Percentiles rank a stretch among this genome's conserved stretches.
Evolutionary conservation across 2,329 filamentous ascomycete species (phyloP).

Genomic region (Macroventuria anomochaeta): DNA sequence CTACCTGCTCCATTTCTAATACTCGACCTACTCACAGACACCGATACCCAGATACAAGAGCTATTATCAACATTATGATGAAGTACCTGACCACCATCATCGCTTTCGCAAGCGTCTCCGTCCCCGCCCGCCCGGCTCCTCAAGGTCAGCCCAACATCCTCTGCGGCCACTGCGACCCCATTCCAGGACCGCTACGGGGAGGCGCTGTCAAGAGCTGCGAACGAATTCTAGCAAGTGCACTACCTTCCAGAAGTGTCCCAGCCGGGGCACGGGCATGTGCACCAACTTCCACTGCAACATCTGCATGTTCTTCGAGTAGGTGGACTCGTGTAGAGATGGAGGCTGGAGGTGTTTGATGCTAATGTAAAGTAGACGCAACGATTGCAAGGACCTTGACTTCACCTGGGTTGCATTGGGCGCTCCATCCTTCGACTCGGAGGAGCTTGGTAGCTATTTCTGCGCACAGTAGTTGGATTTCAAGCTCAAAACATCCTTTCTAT

Average conservation of each 20-base stretch:
- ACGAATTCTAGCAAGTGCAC: background rate
- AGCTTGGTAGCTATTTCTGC: background rate
- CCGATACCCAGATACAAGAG: no score
- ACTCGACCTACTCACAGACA: no score
- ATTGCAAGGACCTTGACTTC: background rate
- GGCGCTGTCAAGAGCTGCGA: background rate
- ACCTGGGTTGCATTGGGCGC: background rate
- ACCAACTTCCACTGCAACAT: background rate
- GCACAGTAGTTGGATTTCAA: background rate
- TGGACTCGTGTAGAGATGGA: background rate
- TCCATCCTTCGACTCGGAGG: background rate
- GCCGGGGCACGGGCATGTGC: background rate
- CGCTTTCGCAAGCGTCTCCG: background rate
- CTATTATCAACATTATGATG: no score
- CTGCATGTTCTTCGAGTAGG: conserved; percentile 2
- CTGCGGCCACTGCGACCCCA: background rate
- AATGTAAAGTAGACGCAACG: background rate
- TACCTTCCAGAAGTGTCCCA: background rate
- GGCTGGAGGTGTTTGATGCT: background rate
- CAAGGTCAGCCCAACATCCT: background rate
- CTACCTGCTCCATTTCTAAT: no score
- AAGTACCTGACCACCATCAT: background rate
- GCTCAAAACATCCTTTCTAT: no score
- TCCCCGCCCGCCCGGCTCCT: background rate
- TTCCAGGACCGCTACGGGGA: no score